These are phyloP conservation scores for Myxozyma monticola DNA, from an alignment of 805 yeast genomes.

Conservation along the genomic window DNA sequence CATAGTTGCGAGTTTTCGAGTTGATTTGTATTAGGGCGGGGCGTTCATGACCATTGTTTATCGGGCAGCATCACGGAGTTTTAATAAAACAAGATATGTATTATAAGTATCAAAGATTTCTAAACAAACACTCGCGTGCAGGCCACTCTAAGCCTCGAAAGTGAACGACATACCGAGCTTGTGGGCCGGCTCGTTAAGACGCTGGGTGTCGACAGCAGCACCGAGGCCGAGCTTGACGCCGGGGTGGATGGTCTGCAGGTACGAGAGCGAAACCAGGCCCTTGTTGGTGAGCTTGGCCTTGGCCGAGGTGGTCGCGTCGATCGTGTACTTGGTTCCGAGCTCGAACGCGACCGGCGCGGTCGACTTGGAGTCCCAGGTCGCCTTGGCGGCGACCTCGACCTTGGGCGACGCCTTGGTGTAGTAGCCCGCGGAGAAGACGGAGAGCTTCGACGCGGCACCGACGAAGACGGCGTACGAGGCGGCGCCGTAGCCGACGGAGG, in stretches of 20 bases:
- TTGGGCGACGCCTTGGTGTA: conserved; percentile 90
- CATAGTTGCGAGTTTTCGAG: no score
- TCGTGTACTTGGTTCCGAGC: conserved; percentile 90
- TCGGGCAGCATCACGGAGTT: no score
- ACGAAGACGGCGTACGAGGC: conserved; percentile 84
- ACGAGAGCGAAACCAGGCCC: conserved; percentile 89
- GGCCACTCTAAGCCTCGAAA: conserved; percentile 79
- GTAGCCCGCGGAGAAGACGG: conserved; percentile 91
- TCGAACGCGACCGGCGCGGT: conserved; percentile 86
- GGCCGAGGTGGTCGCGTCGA: conserved; percentile 84
- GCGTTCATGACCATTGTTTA: no score
- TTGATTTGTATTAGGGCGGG: no score
- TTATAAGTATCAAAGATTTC: no score
- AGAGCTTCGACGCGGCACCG: conserved; percentile 79
- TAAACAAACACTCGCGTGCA: no score
- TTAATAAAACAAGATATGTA: no score
- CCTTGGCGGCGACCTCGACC: conserved; percentile 98
- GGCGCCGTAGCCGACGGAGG: conserved; percentile 90
- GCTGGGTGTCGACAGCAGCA: conserved; percentile 93
- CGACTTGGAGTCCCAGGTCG: conserved; percentile 85
- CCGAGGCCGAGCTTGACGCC: conserved; percentile 97
- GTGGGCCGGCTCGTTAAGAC: conserved; percentile 95
- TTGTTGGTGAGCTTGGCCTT: conserved; percentile 97
- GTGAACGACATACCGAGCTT: conserved; percentile 94
- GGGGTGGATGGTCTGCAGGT: conserved; percentile 92